Percentiles rank a stretch among this genome's conserved stretches.
Conservation (phyloP, 441 rosid genomes). For the Pelargonium citronellum region DNA sequence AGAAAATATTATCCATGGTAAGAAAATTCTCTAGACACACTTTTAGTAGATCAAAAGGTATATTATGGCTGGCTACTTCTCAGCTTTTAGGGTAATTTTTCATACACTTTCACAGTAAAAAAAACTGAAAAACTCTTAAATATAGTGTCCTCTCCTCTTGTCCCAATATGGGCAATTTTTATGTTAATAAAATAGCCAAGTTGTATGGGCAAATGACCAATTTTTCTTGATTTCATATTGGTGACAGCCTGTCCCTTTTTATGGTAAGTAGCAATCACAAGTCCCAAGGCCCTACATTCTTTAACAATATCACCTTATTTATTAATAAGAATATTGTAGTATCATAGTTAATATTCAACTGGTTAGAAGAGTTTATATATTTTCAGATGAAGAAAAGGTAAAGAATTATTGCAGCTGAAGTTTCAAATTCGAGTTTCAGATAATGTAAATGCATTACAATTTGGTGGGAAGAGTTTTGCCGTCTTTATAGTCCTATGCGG, state of each 20-base stretch:
- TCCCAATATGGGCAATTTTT: not conserved
- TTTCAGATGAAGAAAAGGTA: too few species aligned
- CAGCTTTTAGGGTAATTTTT: too few species aligned
- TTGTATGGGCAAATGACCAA: conserved; percentile 13
- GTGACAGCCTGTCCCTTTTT: conserved; percentile 24
- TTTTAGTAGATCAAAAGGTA: not conserved
- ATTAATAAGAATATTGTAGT: too few species aligned
- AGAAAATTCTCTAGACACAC: not conserved
- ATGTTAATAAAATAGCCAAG: conserved; percentile 2
- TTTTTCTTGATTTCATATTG: conserved; percentile 9
- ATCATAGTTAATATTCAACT: too few species aligned
- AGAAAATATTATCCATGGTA: not conserved
- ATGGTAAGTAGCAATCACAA: conserved; percentile 15
- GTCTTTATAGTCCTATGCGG: too few species aligned
- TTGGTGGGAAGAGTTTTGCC: too few species aligned
- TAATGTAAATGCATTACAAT: too few species aligned
- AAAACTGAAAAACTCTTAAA: not conserved
- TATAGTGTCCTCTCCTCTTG: conserved; percentile 1
- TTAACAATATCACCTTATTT: not conserved
- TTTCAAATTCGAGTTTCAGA: too few species aligned
- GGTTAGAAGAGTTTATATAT: too few species aligned
- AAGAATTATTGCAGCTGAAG: too few species aligned
- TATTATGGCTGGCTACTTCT: too few species aligned
- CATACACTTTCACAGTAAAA: too few species aligned
- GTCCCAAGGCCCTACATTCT: conserved; percentile 19